These are phyloP conservation scores for Claviceps cyperi DNA, from an alignment of 2,329 filamentous ascomycete genomes.

Conservation along the genomic window DNA sequence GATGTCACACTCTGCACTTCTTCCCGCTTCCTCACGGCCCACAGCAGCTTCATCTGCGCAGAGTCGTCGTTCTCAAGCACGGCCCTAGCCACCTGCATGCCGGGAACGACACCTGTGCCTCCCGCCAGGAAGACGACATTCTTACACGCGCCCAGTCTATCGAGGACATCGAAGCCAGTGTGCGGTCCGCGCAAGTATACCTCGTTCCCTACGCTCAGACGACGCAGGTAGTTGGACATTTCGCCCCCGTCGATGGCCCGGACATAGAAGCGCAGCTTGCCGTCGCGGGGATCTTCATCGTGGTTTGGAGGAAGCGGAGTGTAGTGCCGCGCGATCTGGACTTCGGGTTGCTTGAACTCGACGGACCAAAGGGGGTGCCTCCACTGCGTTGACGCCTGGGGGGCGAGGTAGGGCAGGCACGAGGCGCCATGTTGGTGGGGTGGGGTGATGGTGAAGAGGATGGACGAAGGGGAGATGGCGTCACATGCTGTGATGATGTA, in stretches of 20 bases:
- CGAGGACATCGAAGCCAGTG: conserved; percentile 43
- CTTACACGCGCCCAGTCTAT: conserved; percentile 15
- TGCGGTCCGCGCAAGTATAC: conserved; percentile 71
- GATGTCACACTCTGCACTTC: conserved; percentile 26
- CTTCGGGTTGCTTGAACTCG: conserved; percentile 83
- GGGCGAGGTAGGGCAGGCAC: conserved; percentile 14
- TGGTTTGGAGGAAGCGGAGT: conserved; percentile 58
- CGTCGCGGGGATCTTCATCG: conserved; percentile 16
- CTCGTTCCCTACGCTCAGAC: conserved; percentile 43
- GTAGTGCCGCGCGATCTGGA: conserved; percentile 85
- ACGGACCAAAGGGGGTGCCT: conserved; percentile 64
- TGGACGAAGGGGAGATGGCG: conserved; percentile 49
- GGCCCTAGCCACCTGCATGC: conserved; percentile 61
- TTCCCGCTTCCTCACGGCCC: conserved; percentile 54
- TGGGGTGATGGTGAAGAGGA: conserved; percentile 51
- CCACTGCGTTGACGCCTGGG: conserved; percentile 13
- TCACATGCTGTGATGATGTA: conserved; percentile 51
- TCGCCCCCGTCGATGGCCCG: conserved; percentile 69
- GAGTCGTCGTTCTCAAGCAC: conserved; percentile 29
- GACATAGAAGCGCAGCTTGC: conserved; percentile 57
- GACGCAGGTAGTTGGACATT: conserved; percentile 67
- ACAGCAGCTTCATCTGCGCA: conserved; percentile 53
- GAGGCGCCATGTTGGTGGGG: conserved; percentile 12
- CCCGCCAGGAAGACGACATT: conserved; percentile 75
- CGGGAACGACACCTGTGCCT: conserved; percentile 84